Evolutionary conservation across 2,329 filamentous ascomycete species (phyloP).

Genomic region (Talaromyces albobiverticillius): DNA sequence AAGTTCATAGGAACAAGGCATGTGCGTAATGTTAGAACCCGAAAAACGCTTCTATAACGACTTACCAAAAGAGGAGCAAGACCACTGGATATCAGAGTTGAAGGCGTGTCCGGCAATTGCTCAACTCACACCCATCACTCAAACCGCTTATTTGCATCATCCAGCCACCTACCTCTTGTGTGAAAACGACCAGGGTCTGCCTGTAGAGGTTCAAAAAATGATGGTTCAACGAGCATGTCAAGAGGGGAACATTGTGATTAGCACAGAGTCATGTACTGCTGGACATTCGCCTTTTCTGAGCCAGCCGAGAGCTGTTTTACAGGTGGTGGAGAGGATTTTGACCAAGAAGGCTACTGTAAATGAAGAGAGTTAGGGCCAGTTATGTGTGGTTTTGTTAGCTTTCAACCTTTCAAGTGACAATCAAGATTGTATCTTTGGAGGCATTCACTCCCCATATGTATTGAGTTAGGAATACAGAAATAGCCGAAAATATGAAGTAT

Average conservation of each 20-base stretch:
- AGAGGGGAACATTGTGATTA: not conserved
- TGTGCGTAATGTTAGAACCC: constrained; percentile 4
- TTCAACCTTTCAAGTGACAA: too few relatives aligned
- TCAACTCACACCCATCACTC: constrained; percentile 8
- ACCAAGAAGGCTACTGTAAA: not conserved
- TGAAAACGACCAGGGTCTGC: not conserved
- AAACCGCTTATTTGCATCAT: not conserved
- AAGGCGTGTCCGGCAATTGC: constrained; percentile 9
- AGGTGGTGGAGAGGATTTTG: not conserved
- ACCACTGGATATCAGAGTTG: constrained; percentile 10
- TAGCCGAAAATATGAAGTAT: too few relatives aligned
- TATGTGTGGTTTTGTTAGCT: too few relatives aligned
- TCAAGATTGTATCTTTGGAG: too few relatives aligned
- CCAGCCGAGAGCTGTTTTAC: not conserved
- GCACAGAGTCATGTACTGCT: not conserved
- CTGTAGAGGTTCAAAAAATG: not conserved
- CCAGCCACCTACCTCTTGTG: not conserved
- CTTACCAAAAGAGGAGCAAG: not conserved
- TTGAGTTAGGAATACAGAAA: too few relatives aligned
- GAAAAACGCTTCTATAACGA: not conserved
- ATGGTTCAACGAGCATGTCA: constrained; percentile 3
- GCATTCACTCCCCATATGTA: too few relatives aligned
- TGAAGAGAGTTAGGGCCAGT: too few relatives aligned
- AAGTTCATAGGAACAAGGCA: constrained; percentile 11
- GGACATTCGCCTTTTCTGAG: constrained; percentile 1